A percentile compares a stretch with the other conserved stretches of the same genome.
Evolutionary conservation across 1,284 basidiomycete genomes (phyloP).

Genomic region (Athelia psychrophila): DNA sequence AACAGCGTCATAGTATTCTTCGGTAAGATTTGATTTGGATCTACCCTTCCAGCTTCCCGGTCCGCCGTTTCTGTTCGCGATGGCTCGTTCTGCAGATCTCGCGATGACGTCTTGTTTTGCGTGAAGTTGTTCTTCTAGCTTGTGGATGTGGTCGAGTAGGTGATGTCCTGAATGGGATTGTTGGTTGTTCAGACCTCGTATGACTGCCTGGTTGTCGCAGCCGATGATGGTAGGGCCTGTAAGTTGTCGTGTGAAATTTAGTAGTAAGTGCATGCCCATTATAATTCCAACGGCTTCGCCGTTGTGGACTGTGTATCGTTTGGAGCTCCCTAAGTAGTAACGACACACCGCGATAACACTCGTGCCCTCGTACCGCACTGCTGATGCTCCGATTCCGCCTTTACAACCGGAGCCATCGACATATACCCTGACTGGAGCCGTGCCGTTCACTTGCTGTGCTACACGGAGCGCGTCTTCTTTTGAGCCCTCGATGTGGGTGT

Average conservation of each 20-base stretch:
- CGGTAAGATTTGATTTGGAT: too few species aligned
- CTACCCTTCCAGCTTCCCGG: not conserved
- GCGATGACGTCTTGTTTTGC: not conserved
- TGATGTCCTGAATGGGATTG: not conserved
- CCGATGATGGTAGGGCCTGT: not conserved
- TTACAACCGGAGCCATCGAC: constrained; percentile 18
- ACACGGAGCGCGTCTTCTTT: not conserved
- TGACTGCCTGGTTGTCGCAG: not conserved
- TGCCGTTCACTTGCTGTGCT: not conserved
- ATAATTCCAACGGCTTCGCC: constrained; percentile 24
- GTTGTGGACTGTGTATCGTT: constrained; percentile 27
- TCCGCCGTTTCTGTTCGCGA: not conserved
- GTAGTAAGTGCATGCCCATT: constrained; percentile 13
- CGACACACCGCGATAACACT: constrained; percentile 5
- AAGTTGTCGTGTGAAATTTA: constrained; percentile 26
- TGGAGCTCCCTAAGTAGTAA: constrained; percentile 18
- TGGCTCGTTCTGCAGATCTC: not conserved
- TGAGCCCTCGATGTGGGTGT: not conserved
- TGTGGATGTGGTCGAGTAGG: not conserved
- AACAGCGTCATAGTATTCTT: too few species aligned
- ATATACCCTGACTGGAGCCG: constrained; percentile 4
- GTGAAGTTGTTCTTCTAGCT: not conserved
- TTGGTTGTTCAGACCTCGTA: not conserved
- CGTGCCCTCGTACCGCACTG: constrained; percentile 8
- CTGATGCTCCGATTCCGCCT: constrained; percentile 19